Percentiles rank a stretch among this genome's conserved stretches.
Evolutionary conservation across 768 basidiomycete genomes (phyloP).

Genomic region (Pleurotus eryngii): DNA sequence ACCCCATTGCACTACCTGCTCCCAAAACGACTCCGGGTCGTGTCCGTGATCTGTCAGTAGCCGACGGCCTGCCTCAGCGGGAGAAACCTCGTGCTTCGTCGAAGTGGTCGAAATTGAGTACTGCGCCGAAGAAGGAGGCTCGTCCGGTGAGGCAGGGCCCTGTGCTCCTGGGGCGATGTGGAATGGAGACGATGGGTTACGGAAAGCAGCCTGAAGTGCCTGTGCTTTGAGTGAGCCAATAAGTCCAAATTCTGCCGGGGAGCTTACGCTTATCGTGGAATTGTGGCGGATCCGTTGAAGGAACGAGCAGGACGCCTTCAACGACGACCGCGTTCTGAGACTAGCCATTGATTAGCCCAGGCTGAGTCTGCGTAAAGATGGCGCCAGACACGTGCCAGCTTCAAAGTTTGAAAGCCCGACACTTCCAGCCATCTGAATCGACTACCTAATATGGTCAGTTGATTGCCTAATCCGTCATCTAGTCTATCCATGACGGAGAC

Average conservation of each 20-base stretch:
- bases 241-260: too few species aligned
- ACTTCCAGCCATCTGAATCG: too few species aligned
- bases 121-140: slow-evolving; percentile 21
- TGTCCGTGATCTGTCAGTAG: slow-evolving; percentile 48
- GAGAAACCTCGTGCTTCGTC: neutral
- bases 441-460: neutral
- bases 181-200: slow-evolving; percentile 64
- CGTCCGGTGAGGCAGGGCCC: slow-evolving; percentile 61
- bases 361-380: too few species aligned
- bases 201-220: slow-evolving; percentile 62
- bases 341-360: neutral
- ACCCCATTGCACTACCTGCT: slow-evolving; percentile 77
- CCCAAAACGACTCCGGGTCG: slow-evolving; percentile 69
- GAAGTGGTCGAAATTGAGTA: slow-evolving; percentile 11
- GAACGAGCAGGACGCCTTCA: neutral
- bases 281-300: neutral
- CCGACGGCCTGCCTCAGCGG: slow-evolving; percentile 35
- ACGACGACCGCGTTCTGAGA: neutral
- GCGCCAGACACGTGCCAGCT: too few species aligned
- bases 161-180: slow-evolving; percentile 54
- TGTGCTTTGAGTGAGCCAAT: slow-evolving; percentile 18
- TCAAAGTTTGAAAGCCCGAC: too few species aligned
- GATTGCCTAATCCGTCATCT: neutral
- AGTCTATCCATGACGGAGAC: too few species aligned
- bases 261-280: slow-evolving; percentile 1